Evolutionary conservation across 176 grass and related monocot genomes (phyloP).

Genomic region (Phyllostachys edulis): DNA sequence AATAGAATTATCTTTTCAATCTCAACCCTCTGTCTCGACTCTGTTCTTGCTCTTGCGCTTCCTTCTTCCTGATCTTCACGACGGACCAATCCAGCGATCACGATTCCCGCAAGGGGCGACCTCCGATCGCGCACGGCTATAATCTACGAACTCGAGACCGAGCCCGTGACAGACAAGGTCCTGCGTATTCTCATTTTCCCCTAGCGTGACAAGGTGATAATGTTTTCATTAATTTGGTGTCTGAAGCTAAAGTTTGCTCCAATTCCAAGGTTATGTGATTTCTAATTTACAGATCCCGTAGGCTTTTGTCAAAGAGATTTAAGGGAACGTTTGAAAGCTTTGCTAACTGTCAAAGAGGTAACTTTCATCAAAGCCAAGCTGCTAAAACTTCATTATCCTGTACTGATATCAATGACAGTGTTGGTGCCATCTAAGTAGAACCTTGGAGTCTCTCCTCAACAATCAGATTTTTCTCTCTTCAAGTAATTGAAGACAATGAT

Average conservation of each 20-base stretch:
- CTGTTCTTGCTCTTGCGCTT: too few relatives aligned
- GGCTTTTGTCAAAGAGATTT: not conserved
- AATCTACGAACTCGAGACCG: too few relatives aligned
- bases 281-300: not conserved
- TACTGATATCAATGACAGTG: not conserved
- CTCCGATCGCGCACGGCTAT: too few relatives aligned
- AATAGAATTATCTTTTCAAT: too few relatives aligned
- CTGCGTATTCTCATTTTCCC: conserved; percentile 8
- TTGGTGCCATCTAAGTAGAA: not conserved
- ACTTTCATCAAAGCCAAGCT: conserved; percentile 21
- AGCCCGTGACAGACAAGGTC: too few relatives aligned
- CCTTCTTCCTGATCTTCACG: too few relatives aligned
- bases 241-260: conserved; percentile 9
- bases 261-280: not conserved
- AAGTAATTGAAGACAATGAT: conserved; percentile 41
- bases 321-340: not conserved
- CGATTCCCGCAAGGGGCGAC: too few relatives aligned
- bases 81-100: too few relatives aligned
- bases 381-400: conserved; percentile 13
- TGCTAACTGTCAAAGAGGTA: not conserved
- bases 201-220: not conserved
- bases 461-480: conserved; percentile 5
- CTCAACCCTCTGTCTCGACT: too few relatives aligned
- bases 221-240: conserved; percentile 1
- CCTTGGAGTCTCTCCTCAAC: conserved; percentile 22